Evolutionary conservation across 805 yeast genomes (phyloP), one percentile per base, ranked within the genome.

Genomic region (Ogataea angusta): DNA sequence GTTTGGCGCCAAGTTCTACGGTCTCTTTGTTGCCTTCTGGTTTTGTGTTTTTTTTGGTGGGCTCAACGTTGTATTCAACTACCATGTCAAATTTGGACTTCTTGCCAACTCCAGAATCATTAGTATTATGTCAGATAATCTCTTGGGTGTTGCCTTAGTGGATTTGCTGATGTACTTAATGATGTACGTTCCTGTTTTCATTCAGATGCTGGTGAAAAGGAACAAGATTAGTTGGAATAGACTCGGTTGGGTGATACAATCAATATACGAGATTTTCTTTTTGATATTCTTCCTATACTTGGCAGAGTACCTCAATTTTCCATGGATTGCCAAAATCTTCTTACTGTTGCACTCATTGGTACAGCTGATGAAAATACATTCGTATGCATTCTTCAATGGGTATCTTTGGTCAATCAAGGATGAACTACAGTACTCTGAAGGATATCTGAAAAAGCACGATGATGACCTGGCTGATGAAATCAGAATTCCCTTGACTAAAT

Each of bases 261-360:
- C 76, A 7, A 32, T 60, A 1, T 72, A 75, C 34, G 95, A 89
- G 55, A 36, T 78, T 5, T 42, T 48, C 0, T 83, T 73, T 53
- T 56, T 87, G 9, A 39, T 63, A 8, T 71, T 74, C 40, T 85
- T 78, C 67, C 56, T 81, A 30, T 62, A 68, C 48, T 69, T 78
- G 54, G 78, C 93, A 4, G 77, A 81, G 31, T 57, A 58, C 34
- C 61, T 67, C 58, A 66, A 72, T 29, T 85, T 75, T 53, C 88
- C 95, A 10, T 93, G 99, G 99, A 85, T 90, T 36, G 95, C 88
- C 2, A 80, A 81, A 56, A 90, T 90, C 30, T 93, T 87, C 54
- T 64, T 93, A 47, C 75, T 87, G 45, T 67, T 93, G 37, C 99
- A 93, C 59, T 78, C 89, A 9, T 68, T 88, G 35, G 98, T 93